Conservation (phyloP, 768 basidiomycete species). For the Pholiota molesta region DNA sequence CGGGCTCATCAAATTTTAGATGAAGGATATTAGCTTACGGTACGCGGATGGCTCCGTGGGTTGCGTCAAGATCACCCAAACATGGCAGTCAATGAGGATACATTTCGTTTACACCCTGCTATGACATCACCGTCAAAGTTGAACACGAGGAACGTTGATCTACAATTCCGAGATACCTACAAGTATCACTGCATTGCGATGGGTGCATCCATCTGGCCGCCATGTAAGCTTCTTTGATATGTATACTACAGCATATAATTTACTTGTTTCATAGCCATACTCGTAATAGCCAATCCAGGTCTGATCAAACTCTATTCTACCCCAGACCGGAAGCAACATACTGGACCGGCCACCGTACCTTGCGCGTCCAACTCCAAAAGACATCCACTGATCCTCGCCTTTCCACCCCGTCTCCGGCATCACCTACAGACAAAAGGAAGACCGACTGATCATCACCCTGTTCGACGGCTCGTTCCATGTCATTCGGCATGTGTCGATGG, state of each 20-base stretch:
- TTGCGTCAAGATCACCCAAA: constrained; percentile 57
- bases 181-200: constrained; percentile 55
- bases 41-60: constrained; percentile 60
- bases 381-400: constrained; percentile 58
- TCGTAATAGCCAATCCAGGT: constrained; percentile 65
- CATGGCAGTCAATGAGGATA: constrained; percentile 29
- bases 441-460: constrained; percentile 60
- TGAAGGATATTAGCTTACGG: constrained; percentile 62
- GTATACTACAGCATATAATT: neutral
- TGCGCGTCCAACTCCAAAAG: constrained; percentile 49
- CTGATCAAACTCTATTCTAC: constrained; percentile 58
- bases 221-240: constrained; percentile 36
- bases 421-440: constrained; percentile 49
- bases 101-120: constrained; percentile 35
- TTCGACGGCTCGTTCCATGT: constrained; percentile 75
- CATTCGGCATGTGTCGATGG: constrained; percentile 50
- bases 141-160: constrained; percentile 30
- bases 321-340: constrained; percentile 20
- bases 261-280: constrained; percentile 46
- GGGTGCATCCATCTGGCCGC: constrained; percentile 47
- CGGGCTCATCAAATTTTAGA: constrained; percentile 39
- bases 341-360: constrained; percentile 54
- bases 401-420: constrained; percentile 65
- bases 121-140: constrained; percentile 34
- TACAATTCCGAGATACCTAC: constrained; percentile 40